Percentiles rank a stretch among this genome's conserved stretches.
phyloP scores from a whole-genome alignment of 495 filamentous ascomycete genomes.

The Monascus purpureus region DNA sequence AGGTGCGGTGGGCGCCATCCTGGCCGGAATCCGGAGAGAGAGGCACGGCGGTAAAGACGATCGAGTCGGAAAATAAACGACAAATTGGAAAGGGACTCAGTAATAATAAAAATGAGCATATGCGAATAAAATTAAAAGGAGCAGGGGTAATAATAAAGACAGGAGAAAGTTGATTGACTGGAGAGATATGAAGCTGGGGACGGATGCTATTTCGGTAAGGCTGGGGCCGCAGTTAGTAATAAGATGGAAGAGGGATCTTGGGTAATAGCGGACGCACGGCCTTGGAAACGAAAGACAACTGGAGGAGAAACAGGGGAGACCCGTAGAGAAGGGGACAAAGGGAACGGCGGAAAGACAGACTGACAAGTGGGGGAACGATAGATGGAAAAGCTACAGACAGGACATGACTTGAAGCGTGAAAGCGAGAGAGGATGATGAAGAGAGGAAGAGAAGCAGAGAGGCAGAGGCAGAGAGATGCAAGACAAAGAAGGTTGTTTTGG shows the following conservation, averaged over 20 bases:
- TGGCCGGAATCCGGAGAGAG: background rate
- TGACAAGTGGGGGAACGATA: background rate
- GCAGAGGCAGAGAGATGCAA: constrained; percentile 27
- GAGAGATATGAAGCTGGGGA: background rate
- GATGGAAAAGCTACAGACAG: constrained; percentile 1
- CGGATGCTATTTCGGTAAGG: background rate
- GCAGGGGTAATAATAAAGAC: no score
- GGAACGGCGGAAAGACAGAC: background rate
- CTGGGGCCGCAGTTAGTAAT: no score
- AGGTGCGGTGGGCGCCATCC: constrained; percentile 46
- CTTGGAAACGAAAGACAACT: background rate
- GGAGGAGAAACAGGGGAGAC: background rate
- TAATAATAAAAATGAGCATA: no score
- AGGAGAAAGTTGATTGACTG: background rate
- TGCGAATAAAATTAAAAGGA: no score
- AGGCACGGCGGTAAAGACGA: background rate
- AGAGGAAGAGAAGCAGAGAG: constrained; percentile 4
- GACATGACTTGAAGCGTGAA: constrained; percentile 1
- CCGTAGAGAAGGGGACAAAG: background rate
- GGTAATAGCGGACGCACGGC: no score
- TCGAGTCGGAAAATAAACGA: background rate
- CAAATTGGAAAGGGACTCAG: no score
- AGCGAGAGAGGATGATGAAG: constrained; percentile 7
- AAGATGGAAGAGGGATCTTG: no score
- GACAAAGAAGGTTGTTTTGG: constrained; percentile 10